Percentiles rank a stretch among this genome's conserved stretches.
Evolutionary conservation across 2,329 filamentous ascomycete species (phyloP).

Genomic region (Mycosphaerella sp.): DNA sequence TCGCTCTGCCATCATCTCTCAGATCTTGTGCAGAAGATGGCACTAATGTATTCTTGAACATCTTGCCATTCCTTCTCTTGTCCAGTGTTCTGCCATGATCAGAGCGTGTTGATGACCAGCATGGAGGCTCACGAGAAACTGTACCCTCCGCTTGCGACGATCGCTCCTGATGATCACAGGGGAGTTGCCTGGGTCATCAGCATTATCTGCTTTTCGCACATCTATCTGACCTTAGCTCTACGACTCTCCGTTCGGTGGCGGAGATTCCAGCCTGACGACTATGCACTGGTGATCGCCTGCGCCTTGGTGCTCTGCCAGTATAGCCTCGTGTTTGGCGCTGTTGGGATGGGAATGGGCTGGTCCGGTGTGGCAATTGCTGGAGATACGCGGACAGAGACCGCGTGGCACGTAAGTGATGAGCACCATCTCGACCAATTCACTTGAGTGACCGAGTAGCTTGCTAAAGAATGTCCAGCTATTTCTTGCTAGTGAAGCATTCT

Average conservation of each 20-base stretch:
- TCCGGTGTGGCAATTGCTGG: not conserved
- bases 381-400: not conserved
- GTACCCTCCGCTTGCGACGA: slow-evolving; percentile 12
- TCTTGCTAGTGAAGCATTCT: slow-evolving; percentile 14
- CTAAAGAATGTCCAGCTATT: slow-evolving; percentile 12
- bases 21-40: not conserved
- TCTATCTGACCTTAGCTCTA: slow-evolving; percentile 12
- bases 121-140: slow-evolving; percentile 5
- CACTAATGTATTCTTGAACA: no score
- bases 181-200: slow-evolving; percentile 15
- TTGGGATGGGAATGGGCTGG: slow-evolving; percentile 12
- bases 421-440: no score
- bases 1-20: no score
- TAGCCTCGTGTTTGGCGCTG: slow-evolving; percentile 8
- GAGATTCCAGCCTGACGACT: slow-evolving; percentile 15
- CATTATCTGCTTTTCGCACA: slow-evolving; percentile 13
- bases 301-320: slow-evolving; percentile 10
- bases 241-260: slow-evolving; percentile 16
- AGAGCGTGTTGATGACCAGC: not conserved
- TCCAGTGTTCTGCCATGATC: not conserved
- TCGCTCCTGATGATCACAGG: slow-evolving; percentile 10
- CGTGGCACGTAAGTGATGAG: slow-evolving; percentile 11
- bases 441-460: no score
- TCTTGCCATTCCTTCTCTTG: no score
- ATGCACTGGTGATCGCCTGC: slow-evolving; percentile 11